Base-by-base conservation (phyloP, 2,329 filamentous ascomycete species). In the Oidium heveae region DNA sequence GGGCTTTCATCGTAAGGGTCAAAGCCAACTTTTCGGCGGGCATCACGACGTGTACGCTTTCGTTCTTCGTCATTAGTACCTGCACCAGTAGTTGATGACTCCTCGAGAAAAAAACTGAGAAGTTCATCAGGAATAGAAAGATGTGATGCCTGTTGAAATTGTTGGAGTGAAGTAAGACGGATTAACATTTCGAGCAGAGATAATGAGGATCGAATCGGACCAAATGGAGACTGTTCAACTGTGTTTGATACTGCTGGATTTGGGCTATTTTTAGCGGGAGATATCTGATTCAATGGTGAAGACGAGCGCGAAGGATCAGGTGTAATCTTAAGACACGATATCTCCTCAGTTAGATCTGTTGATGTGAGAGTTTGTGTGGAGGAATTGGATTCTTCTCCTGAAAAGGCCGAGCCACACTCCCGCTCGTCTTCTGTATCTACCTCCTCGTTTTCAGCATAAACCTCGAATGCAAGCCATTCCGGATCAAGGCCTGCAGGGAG, bases 401-500 rank as follows among this genome's bases (percentile, higher is more conserved):
- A 39, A 28, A 61, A 62, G 7, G 60, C 57, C 10, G 62, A 64
- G 22, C 62, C 59, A 36, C 58, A 56, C 32, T 58, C 57, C 10
- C 55, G 55, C 22, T 63, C 61, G 6, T 62, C 57, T 22, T 70
- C 71, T 0, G 73, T 73, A 43, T 74, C 72, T 1, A 61, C 12
- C 68, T 70, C 66, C 15, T 74, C 69, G 32, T 72, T 70, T 65
- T 84, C 81, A 10, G 72, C 74, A 63, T 80, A 84, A 9, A 86
- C 78, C 65, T 84, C 81, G 50, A 86, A 76, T 0, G 82, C 82
- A 58, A 85, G 74, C 82, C 82, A 86, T 66, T 85, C 82, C 1
- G 78, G 75, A 59, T 86, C 82, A 0, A 85, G 71, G 52, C 80
- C 75, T 4, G 73, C 71, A n/a, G 81, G 80, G 2, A 84, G 69